phyloP scores from a whole-genome alignment of 2,329 filamentous ascomycete species.

The Trichoderma asperellum region DNA sequence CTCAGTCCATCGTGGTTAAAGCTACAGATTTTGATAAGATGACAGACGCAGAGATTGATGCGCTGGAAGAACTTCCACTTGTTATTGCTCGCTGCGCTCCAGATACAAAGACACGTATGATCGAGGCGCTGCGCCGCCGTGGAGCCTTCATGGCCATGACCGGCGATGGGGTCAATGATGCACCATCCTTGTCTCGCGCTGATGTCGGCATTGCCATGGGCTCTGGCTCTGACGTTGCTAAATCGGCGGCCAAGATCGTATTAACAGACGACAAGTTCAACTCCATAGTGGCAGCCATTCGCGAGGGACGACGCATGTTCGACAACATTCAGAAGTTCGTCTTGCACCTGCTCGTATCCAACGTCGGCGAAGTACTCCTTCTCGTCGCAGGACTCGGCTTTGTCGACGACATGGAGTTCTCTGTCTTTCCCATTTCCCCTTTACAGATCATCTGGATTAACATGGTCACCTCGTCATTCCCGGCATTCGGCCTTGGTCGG shows the following conservation, averaged over 20 bases:
- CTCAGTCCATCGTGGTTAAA: constrained; percentile 72
- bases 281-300: constrained; percentile 80
- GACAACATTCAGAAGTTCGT: constrained; percentile 91
- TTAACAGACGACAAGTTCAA: constrained; percentile 89
- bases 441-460: constrained; percentile 94
- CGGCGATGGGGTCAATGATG: constrained; percentile 86
- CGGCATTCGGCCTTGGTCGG: constrained; percentile 84
- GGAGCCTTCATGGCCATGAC: constrained; percentile 83
- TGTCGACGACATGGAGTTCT: constrained; percentile 70
- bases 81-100: constrained; percentile 85
- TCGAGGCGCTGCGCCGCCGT: constrained; percentile 80
- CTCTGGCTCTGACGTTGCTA: constrained; percentile 84
- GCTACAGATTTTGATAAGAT: constrained; percentile 79
- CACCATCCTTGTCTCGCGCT: constrained; percentile 76
- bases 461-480: constrained; percentile 86
- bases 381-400: constrained; percentile 82
- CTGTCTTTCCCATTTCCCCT: constrained; percentile 83
- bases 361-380: constrained; percentile 81
- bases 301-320: constrained; percentile 82
- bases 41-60: constrained; percentile 74
- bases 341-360: constrained; percentile 76
- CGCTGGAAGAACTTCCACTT: constrained; percentile 72
- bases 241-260: constrained; percentile 80
- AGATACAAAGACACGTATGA: constrained; percentile 88
- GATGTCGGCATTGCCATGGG: constrained; percentile 93